Percentiles rank a stretch among this genome's conserved stretches.
These are phyloP conservation scores for Asterophora lycoperdoides DNA, from an alignment of 768 basidiomycete species.

Conservation along the genomic window DNA sequence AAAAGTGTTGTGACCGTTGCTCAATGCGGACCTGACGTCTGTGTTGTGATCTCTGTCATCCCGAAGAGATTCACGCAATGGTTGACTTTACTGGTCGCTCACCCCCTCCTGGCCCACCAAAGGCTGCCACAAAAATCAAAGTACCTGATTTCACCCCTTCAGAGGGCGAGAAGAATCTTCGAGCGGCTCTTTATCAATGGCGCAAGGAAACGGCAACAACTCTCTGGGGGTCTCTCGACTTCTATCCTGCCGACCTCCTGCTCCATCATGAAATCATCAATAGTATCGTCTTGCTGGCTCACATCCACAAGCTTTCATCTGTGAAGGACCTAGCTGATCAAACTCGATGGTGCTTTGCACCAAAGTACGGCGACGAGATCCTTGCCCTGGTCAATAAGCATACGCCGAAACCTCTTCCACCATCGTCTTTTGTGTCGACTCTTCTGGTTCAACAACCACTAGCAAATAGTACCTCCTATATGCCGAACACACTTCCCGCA, in stretches of 20 bases:
- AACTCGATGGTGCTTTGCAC: slow-evolving; percentile 17
- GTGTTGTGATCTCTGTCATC: slow-evolving; percentile 13
- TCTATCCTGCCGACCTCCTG: slow-evolving; percentile 17
- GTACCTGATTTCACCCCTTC: too few species aligned
- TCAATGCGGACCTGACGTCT: neutral
- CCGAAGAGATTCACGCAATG: too few species aligned
- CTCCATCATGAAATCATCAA: slow-evolving; percentile 17
- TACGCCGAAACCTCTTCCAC: neutral
- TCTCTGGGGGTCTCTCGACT: slow-evolving; percentile 2
- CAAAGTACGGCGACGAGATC: slow-evolving; percentile 6
- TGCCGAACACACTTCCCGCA: too few species aligned
- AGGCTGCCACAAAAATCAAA: too few species aligned
- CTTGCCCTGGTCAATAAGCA: neutral
- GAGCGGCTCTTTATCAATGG: slow-evolving; percentile 13
- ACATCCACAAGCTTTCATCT: slow-evolving; percentile 15
- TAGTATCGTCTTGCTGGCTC: slow-evolving; percentile 26
- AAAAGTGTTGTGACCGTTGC: slow-evolving; percentile 9
- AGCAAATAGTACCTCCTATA: too few species aligned
- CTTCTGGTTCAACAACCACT: neutral
- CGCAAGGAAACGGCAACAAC: slow-evolving; percentile 5
- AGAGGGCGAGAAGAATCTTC: too few species aligned
- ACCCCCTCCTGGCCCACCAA: too few species aligned
- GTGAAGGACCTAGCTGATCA: slow-evolving; percentile 14
- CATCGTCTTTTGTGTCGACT: neutral
- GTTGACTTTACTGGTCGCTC: too few species aligned